Evolutionary conservation across 352 stramenopile species (phyloP), one percentile per base, ranked within the genome.

Genomic region (Pilasporangium apinafurcum): DNA sequence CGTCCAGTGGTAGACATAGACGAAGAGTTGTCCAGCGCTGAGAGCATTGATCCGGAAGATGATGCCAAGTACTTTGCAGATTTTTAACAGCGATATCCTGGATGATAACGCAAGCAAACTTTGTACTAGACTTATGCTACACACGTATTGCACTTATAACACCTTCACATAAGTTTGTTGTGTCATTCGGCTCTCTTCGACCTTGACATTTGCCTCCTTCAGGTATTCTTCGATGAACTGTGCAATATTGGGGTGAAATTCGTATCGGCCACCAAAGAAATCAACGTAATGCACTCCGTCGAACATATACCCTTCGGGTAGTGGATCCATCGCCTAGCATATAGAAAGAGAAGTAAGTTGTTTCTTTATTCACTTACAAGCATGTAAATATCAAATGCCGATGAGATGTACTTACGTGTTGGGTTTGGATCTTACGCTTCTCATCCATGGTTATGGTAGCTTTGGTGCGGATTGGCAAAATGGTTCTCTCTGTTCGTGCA

Each of bases 271-370:
- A 13, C 79, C 79, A 27, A 77, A 81, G 32, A 81, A 82, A 42
- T 91, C 75, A 18, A 86, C 65, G 53, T 91, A 91, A 46, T 71
- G 68, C 16, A 66, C 69, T 14, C 78, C 78, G 31, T 91, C 78
- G 33, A 69, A 91, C 36, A 86, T 51, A 40, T 79, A 88, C 0
- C 68, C 78, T 29, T 88, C 72, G 0, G 78, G 78, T 12, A 91
- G 64, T 1, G 75, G 65, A 33, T 88, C 78, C 59, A 75, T 68
- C 25, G 67, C 62, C 75, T 87, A 37, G 9, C 44, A 33, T 12
- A 12, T 3, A 48, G 34, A 35, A 21, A 25, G 16, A 40, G 5
- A 34, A 22, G 14, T 3, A 3, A 37, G 24, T 37, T 7, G 0
- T 17, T 3, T 14, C 13, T 6, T 22, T n/a, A 8, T 16, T 35